Conservation (phyloP, 2,329 filamentous ascomycete genomes). For the Aspergillus vadensis region DNA sequence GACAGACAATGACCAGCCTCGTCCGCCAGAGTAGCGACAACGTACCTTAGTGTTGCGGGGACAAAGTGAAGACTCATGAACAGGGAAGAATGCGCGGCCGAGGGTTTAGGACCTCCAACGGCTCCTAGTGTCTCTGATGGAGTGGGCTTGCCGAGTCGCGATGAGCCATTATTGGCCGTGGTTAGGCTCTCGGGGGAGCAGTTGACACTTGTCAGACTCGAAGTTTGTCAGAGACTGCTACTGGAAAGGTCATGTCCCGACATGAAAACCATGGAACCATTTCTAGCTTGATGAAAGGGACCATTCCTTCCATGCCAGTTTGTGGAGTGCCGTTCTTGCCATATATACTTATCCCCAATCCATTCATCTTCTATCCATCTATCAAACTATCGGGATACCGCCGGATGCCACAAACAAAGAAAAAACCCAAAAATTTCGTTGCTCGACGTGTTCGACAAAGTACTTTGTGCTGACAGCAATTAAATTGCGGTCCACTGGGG, state of each 20-base stretch:
- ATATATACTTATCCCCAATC: too few relatives aligned
- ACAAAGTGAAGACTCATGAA: not conserved
- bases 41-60: not conserved
- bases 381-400: too few relatives aligned
- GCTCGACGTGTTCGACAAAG: too few relatives aligned
- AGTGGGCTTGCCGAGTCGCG: not conserved
- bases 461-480: not conserved
- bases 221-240: not conserved
- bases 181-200: not conserved
- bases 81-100: not conserved
- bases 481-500: not conserved
- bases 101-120: conserved; percentile 1
- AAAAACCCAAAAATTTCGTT: too few relatives aligned
- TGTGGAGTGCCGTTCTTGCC: too few relatives aligned
- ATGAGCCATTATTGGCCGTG: not conserved
- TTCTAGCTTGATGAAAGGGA: too few relatives aligned
- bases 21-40: not conserved
- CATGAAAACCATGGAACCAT: not conserved
- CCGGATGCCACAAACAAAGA: too few relatives aligned
- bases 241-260: not conserved
- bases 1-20: not conserved
- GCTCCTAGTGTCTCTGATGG: not conserved
- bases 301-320: too few relatives aligned
- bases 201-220: not conserved
- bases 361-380: too few relatives aligned